Evolutionary conservation across 306 rosid species (phyloP), one percentile per base, ranked within the genome.

Genomic region (Vicia faba): DNA sequence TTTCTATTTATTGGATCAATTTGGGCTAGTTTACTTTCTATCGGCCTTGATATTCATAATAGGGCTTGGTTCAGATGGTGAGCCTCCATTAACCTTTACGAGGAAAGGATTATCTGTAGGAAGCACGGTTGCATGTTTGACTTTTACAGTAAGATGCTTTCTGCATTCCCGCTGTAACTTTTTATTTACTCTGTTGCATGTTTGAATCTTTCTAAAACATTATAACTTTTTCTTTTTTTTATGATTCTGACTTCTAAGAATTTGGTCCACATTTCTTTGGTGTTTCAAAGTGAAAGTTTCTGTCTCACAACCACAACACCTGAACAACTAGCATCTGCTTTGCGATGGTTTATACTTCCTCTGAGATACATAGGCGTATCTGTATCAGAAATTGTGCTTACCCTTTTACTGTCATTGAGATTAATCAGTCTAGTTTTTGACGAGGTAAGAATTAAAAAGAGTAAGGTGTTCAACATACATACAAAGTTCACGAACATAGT

Each of bases 221-320:
- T 40, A 54, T 15, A 40, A 11, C 8, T 16, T 13, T 2, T n/a
- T n/a, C n/a, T 55, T 11, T 25, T 25, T 57, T 60, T 39, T 44
- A 38, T 72, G 54, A 7, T 81, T 64, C 50, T 57, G 73, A 63
- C 55, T 54, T 53, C 79, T 74, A 70, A 82, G 53, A 71, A 46
- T 62, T 70, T 41, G 72, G 5, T 63, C 72, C 28, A 38, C 60
- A 53, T 81, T 70, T 75, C 66, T 76, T 66, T 76, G 98, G 96
- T 92, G 71, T 92, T 92, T 82, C 98, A 92, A 89, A 92, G 98
- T 84, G 98, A 87, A 2, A 89, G 98, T 85, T 96, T 89, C 68
- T 92, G 98, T 84, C 86, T 92, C 60, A 82, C 91, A 68, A 92
- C 98, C 64, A 92, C 96, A 29, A 79, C 93, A 15, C 98, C 98